Conservation (phyloP, 805 yeast species). For the Maudiozyma pseudohumilis region DNA sequence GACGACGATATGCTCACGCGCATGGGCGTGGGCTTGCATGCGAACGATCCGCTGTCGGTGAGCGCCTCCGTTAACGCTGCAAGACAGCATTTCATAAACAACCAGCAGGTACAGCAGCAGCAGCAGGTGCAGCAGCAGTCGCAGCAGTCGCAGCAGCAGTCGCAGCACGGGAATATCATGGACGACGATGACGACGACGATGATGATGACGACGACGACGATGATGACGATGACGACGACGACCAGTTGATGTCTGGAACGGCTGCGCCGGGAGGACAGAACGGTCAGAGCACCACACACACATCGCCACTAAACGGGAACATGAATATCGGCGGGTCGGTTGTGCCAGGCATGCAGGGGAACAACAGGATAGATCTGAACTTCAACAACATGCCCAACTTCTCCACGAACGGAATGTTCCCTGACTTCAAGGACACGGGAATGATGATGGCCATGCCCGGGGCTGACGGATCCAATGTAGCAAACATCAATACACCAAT, state of each 20-base stretch:
- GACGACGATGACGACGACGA: slow-evolving; percentile 19
- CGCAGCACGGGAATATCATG: slow-evolving; percentile 3
- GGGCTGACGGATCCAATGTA: no score
- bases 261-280: neutral
- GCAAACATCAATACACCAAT: neutral
- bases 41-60: slow-evolving; percentile 9
- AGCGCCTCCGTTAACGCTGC: slow-evolving; percentile 1
- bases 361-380: no score
- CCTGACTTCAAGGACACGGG: neutral
- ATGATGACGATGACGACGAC: slow-evolving; percentile 25
- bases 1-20: slow-evolving; percentile 8
- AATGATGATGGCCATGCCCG: neutral
- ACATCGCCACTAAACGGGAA: slow-evolving; percentile 1
- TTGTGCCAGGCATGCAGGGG: no score
- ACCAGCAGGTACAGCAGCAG: neutral
- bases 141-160: neutral
- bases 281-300: neutral
- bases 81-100: neutral
- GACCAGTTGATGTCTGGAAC: slow-evolving; percentile 14
- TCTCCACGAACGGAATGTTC: neutral
- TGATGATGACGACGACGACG: slow-evolving; percentile 21
- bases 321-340: neutral
- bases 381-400: neutral
- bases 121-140: no score
- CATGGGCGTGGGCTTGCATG: slow-evolving; percentile 8